phyloP scores from a whole-genome alignment of 495 filamentous ascomycete species.

The Choiromyces venosus region DNA sequence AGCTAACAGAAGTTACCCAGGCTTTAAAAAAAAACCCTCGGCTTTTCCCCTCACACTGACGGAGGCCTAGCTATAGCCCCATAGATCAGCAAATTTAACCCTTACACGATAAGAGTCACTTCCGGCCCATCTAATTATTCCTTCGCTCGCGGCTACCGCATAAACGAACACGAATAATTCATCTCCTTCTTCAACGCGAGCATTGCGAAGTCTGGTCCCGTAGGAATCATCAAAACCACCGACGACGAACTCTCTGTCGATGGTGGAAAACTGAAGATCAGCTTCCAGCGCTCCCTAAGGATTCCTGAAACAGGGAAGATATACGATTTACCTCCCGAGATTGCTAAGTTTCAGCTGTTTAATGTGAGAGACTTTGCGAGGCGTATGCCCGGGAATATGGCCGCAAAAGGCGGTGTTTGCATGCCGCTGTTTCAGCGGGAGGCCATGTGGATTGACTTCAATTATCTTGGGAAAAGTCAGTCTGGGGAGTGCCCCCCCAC shows the following conservation, averaged over 20 bases:
- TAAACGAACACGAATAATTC: neutral
- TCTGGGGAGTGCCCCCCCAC: neutral
- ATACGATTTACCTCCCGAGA: constrained; percentile 44
- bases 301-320: constrained; percentile 45
- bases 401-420: constrained; percentile 48
- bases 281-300: constrained; percentile 48
- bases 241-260: constrained; percentile 2
- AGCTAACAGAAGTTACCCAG: neutral
- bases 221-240: neutral
- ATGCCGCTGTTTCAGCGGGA: constrained; percentile 45
- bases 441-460: constrained; percentile 24
- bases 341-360: constrained; percentile 48
- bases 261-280: constrained; percentile 23
- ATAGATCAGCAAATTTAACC: neutral
- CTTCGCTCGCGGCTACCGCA: neutral
- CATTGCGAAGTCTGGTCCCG: neutral
- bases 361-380: constrained; percentile 39
- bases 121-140: neutral
- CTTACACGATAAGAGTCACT: neutral
- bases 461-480: neutral
- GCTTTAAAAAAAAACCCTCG: neutral
- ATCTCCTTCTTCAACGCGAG: neutral
- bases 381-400: constrained; percentile 42
- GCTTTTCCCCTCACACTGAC: neutral
- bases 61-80: neutral